Conservation (phyloP, 106 monocot species). For the Chionographis japonica region DNA sequence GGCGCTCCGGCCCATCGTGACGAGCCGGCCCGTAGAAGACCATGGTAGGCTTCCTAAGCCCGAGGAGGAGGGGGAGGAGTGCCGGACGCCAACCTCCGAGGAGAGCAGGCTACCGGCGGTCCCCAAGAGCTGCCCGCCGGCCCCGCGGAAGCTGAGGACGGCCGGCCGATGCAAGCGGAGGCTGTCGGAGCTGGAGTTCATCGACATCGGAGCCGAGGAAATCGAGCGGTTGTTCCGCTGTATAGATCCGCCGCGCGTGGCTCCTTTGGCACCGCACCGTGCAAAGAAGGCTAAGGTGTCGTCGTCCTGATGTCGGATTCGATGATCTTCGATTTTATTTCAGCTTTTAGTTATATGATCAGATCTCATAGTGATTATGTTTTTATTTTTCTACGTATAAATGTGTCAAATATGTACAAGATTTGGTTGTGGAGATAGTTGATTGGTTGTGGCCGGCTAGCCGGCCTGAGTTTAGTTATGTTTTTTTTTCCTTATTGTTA, state of each 20-base stretch:
- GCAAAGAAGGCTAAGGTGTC: neutral
- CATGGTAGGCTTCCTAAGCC: no score
- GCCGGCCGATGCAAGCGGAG: conserved; percentile 26
- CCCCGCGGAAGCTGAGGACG: conserved; percentile 25
- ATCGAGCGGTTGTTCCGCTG: conserved; percentile 26
- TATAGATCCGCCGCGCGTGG: neutral
- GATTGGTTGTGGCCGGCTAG: no score
- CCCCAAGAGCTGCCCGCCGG: conserved; percentile 19
- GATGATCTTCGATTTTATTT: no score
- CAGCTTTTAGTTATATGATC: no score
- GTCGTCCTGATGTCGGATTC: no score
- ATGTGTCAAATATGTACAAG: no score
- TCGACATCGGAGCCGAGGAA: conserved; percentile 26
- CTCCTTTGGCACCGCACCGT: no score
- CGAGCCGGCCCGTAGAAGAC: neutral
- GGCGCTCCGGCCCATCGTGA: neutral
- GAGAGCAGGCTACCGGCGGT: conserved; percentile 5
- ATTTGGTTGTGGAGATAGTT: no score
- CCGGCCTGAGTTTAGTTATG: no score
- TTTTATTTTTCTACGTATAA: no score
- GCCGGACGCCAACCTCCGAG: conserved; percentile 5
- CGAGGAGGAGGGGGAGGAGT: neutral
- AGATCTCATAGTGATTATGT: no score
- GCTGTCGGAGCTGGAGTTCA: conserved; percentile 30
- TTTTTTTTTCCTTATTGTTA: no score